Conservation (phyloP, 805 yeast species). For the Blastobotrys chiropterorum region DNA sequence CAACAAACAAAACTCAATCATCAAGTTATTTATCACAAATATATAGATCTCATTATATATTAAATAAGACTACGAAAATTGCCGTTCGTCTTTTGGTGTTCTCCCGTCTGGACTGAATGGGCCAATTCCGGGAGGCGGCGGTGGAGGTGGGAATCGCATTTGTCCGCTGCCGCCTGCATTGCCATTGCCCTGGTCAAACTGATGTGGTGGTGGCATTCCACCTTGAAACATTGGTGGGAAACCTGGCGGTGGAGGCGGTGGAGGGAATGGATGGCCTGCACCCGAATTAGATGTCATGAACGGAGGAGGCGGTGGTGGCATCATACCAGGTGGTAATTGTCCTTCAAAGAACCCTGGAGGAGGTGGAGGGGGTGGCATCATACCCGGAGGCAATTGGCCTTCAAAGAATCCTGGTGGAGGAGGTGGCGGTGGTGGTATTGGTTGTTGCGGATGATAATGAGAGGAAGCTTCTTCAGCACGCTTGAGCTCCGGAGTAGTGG, state of each 20-base stretch:
- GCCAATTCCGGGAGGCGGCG: neutral
- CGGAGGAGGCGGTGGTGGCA: conserved; percentile 11
- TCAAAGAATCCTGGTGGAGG: conserved; percentile 19
- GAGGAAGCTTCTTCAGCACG: neutral
- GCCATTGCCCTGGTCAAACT: neutral
- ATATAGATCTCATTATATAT: neutral
- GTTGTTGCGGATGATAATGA: neutral
- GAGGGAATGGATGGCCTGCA: conserved; percentile 3
- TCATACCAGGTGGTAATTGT: conserved; percentile 15
- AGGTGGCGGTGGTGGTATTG: conserved; percentile 5
- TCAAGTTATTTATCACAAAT: neutral
- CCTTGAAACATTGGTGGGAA: conserved; percentile 16
- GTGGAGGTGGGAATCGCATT: neutral
- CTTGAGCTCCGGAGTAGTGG: neutral
- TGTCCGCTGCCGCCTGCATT: neutral
- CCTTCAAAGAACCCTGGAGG: conserved; percentile 8
- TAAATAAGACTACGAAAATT: neutral
- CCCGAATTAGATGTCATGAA: conserved; percentile 4
- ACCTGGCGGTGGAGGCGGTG: conserved; percentile 11
- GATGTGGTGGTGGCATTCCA: conserved; percentile 10
- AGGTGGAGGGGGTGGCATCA: conserved; percentile 7
- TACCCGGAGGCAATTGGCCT: conserved; percentile 8
- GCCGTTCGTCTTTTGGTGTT: neutral
- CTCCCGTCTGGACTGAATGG: neutral
- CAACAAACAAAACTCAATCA: too few species aligned